phyloP scores from a whole-genome alignment of 306 rosid genomes.

The Glycine latifolia region DNA sequence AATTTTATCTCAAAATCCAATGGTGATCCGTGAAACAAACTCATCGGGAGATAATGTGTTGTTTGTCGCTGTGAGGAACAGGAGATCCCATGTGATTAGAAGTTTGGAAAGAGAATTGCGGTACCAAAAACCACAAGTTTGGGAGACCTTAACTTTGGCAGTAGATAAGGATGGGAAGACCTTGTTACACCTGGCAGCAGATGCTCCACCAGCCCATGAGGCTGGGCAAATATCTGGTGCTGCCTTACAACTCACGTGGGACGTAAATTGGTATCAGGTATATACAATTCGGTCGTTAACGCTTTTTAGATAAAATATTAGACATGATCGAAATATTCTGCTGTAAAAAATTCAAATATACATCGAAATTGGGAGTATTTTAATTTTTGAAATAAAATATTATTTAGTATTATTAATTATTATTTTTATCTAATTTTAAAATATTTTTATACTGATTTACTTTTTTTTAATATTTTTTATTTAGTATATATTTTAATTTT shows the following conservation, averaged over 20 bases:
- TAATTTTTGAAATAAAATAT: too few species aligned
- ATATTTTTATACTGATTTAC: too few species aligned
- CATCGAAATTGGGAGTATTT: too few species aligned
- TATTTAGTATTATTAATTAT: too few species aligned
- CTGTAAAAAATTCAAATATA: too few species aligned
- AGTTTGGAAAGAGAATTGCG: not conserved
- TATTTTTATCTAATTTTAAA: too few species aligned
- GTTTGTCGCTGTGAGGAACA: slow-evolving; percentile 41
- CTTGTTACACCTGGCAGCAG: slow-evolving; percentile 44
- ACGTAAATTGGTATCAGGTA: slow-evolving; percentile 59
- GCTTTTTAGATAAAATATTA: too few species aligned
- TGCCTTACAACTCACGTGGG: slow-evolving; percentile 60
- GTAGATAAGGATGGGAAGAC: slow-evolving; percentile 15
- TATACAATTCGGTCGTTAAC: too few species aligned
- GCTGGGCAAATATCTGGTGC: slow-evolving; percentile 47
- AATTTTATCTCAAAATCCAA: not conserved
- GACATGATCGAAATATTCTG: too few species aligned
- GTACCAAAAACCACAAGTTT: not conserved
- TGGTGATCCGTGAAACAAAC: slow-evolving; percentile 38
- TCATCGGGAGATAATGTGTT: slow-evolving; percentile 44
- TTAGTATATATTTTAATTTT: too few species aligned
- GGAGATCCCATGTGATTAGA: slow-evolving; percentile 35
- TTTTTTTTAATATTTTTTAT: too few species aligned
- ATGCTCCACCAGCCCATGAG: not conserved
- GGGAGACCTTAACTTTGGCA: slow-evolving; percentile 16